A percentile compares a stretch with the other conserved stretches of the same genome.
Conservation (phyloP, 768 basidiomycete species). For the Macrolepiota albuminosa region DNA sequence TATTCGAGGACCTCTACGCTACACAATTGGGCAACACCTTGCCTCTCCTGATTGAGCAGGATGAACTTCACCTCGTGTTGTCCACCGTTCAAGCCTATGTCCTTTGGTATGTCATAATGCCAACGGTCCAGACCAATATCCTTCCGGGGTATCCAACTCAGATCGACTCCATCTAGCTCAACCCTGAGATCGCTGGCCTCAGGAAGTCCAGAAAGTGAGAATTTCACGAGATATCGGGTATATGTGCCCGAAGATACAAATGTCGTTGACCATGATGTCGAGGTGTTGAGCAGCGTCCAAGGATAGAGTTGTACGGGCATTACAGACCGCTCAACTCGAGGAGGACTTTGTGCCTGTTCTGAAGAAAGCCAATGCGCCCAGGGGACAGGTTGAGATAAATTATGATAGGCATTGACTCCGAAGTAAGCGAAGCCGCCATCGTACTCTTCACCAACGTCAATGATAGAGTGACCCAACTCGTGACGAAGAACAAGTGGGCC, state of each 20-base stretch:
- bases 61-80: conserved; percentile 56
- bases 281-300: conserved; percentile 66
- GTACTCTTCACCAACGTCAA: conserved; percentile 79
- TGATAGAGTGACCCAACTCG: conserved; percentile 78
- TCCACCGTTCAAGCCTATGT: conserved; percentile 39
- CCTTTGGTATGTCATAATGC: conserved; percentile 61
- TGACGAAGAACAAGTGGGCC: conserved; percentile 74
- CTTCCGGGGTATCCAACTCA: conserved; percentile 52
- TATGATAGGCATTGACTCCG: conserved; percentile 57
- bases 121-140: conserved; percentile 67
- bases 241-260: conserved; percentile 67
- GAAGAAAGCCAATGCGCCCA: conserved; percentile 72
- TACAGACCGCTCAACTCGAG: conserved; percentile 58
- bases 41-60: conserved; percentile 40
- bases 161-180: conserved; percentile 53
- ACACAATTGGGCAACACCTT: conserved; percentile 68
- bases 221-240: conserved; percentile 54
- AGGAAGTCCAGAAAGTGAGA: conserved; percentile 72
- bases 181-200: conserved; percentile 46
- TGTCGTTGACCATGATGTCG: conserved; percentile 50
- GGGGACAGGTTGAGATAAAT: conserved; percentile 39
- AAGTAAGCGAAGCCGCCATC: conserved; percentile 75
- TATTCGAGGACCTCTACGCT: conserved; percentile 73
- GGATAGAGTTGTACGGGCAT: conserved; percentile 77
- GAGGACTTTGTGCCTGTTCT: conserved; percentile 20